phyloP scores from a whole-genome alignment of 202 grass and related monocot genomes.

The Elaeis oleifera region DNA sequence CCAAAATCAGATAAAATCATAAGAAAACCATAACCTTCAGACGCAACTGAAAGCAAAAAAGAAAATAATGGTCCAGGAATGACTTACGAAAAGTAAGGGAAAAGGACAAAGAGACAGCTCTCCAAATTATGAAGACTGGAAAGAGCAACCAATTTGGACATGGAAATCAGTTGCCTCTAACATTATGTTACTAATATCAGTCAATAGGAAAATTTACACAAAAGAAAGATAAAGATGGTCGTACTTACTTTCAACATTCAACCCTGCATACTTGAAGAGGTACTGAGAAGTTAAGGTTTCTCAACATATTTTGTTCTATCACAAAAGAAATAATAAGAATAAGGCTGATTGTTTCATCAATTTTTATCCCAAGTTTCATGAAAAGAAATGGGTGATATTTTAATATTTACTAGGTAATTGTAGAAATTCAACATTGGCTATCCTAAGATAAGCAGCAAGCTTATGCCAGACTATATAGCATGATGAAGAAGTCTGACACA shows the following conservation, averaged over 20 bases:
- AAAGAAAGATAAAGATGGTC: conserved; percentile 14
- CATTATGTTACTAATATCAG: conserved; percentile 21
- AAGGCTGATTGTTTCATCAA: too few relatives aligned
- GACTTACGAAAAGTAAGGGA: conserved; percentile 98
- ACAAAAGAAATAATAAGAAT: too few relatives aligned
- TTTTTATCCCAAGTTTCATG: too few relatives aligned
- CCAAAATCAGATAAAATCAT: conserved; percentile 1
- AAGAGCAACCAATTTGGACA: conserved; percentile 23
- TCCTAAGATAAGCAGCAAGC: too few relatives aligned
- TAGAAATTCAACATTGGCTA: too few relatives aligned
- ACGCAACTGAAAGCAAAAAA: conserved; percentile 4
- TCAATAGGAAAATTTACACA: conserved; percentile 10
- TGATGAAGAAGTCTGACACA: too few relatives aligned
- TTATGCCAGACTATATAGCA: too few relatives aligned
- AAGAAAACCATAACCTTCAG: neutral
- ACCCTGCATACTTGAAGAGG: conserved; percentile 98
- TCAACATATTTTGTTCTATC: conserved; percentile 21
- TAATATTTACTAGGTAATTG: too few relatives aligned
- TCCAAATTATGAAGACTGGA: conserved; percentile 95
- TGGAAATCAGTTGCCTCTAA: too few relatives aligned
- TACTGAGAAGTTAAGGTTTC: conserved; percentile 68
- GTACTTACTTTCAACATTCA: conserved; percentile 94
- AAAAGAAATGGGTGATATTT: too few relatives aligned
- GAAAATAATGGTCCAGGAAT: conserved; percentile 6
- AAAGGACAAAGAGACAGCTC: conserved; percentile 98